phyloP scores from a whole-genome alignment of 352 stramenopile species.

The Phytophthora aleatoria region DNA sequence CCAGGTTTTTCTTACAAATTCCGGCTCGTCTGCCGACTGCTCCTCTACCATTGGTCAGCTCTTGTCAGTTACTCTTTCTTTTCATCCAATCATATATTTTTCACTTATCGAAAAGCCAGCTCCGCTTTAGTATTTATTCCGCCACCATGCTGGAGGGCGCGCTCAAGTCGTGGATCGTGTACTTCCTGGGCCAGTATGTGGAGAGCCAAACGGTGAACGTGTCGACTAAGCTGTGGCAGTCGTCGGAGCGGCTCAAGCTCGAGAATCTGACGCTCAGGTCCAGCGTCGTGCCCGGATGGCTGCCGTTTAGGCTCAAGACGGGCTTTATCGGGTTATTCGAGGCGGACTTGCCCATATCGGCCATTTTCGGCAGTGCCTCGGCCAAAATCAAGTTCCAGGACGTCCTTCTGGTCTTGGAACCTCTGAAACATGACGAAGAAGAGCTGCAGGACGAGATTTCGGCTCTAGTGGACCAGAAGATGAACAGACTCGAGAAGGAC shows the following conservation, averaged over 20 bases:
- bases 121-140: conserved; percentile 25
- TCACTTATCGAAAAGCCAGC: conserved; percentile 27
- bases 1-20: conserved; percentile 6
- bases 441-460: conserved; percentile 73
- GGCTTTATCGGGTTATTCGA: conserved; percentile 89
- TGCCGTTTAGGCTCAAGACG: conserved; percentile 87
- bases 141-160: conserved; percentile 81
- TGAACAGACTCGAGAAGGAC: conserved; percentile 74
- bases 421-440: conserved; percentile 69
- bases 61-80: not conserved
- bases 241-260: conserved; percentile 87
- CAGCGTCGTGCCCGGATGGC: conserved; percentile 78
- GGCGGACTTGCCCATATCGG: conserved; percentile 83
- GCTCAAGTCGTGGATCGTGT: conserved; percentile 87
- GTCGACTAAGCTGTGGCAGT: conserved; percentile 88
- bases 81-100: conserved; percentile 30
- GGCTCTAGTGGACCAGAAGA: conserved; percentile 66
- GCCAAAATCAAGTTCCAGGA: conserved; percentile 91
- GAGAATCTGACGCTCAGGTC: conserved; percentile 87
- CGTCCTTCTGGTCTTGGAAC: conserved; percentile 81
- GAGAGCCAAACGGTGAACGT: conserved; percentile 86
- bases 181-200: conserved; percentile 89
- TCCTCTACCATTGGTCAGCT: conserved; percentile 10
- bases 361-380: conserved; percentile 77
- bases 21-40: conserved; percentile 5